Evolutionary conservation across 306 rosid species (phyloP).

Genomic region (Fragaria iinumae): DNA sequence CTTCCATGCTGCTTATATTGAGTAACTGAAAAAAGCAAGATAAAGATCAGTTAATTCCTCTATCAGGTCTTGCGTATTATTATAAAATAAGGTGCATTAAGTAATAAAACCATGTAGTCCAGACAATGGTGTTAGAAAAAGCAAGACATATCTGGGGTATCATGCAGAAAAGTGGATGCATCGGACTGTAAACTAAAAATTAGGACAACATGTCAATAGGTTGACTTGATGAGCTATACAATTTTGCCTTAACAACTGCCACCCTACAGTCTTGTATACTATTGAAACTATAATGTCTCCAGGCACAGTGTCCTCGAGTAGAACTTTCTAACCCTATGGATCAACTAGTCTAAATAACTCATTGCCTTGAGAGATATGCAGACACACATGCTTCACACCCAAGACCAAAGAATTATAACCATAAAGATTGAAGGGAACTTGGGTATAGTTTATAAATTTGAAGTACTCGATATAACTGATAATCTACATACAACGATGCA

Average conservation of each 20-base stretch:
- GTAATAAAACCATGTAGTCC: neutral
- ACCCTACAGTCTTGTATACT: neutral
- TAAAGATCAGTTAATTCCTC: slow-evolving; percentile 21
- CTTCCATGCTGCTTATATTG: slow-evolving; percentile 73
- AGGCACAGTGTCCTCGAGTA: neutral
- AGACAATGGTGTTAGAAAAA: neutral
- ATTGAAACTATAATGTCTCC: neutral
- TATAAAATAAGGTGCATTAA: neutral
- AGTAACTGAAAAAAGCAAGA: slow-evolving; percentile 43
- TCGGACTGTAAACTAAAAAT: neutral
- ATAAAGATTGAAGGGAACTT: neutral
- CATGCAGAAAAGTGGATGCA: slow-evolving; percentile 7
- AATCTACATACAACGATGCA: slow-evolving; percentile 3
- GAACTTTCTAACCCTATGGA: neutral
- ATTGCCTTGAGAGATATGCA: neutral
- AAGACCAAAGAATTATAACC: neutral
- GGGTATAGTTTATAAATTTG: neutral
- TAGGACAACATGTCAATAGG: neutral
- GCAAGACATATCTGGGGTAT: neutral
- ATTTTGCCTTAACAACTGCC: too few relatives aligned
- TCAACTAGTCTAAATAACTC: neutral
- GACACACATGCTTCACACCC: neutral
- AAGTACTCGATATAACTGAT: neutral
- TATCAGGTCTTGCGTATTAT: slow-evolving; percentile 14
- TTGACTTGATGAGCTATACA: neutral